Evolutionary conservation across 768 basidiomycete genomes (phyloP), one percentile per base, ranked within the genome.

Genomic region (Macrolepiota dolichaula): DNA sequence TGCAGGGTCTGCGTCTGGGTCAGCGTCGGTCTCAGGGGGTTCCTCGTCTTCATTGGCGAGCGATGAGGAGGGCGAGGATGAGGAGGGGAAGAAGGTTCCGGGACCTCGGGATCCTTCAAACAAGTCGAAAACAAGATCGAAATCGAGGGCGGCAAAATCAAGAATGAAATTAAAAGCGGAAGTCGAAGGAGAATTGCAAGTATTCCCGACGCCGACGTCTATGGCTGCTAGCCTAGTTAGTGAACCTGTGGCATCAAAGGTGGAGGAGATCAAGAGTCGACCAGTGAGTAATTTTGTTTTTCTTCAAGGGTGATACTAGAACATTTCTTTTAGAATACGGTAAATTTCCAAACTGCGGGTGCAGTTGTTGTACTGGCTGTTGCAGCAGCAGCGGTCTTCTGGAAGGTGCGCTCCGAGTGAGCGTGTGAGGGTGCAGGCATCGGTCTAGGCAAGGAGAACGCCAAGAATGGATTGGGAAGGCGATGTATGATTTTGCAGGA

Each of bases 321-420:
- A 59, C n/a, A n/a, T n/a, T n/a, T n/a, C 38, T 27, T 38, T 11
- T 57, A 70, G 69, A 55, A 68, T 66, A 65, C 67, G 59, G 68
- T 80, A 44, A 77, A 77, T 74, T 65, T 85, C 65, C 80, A 81
- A 59, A 79, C 87, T 1, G 87, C 85, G 4, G 72, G 88, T 2
- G 88, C 88, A 4, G 83, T 90, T 7, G 69, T 89, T 17, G 79
- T 91, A 3, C 71, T 91, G 29, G 79, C 85, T 53, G 81, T 88
- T 7, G 87, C 86, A 3, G 87, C 89, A 2, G 87, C 83, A 12
- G 89, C 88, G 5, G 88, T 91, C 53, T 73, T 89, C 66, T 90
- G 88, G 87, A 80, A 86, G 63, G 85, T 89, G 29, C 85, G 84
- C 59, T 73, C 75, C 3, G 75, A 77, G 70, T 68, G 13, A 25